Evolutionary conservation across 1,139 yeast species (phyloP).

Genomic region (Protomyces inundatus): DNA sequence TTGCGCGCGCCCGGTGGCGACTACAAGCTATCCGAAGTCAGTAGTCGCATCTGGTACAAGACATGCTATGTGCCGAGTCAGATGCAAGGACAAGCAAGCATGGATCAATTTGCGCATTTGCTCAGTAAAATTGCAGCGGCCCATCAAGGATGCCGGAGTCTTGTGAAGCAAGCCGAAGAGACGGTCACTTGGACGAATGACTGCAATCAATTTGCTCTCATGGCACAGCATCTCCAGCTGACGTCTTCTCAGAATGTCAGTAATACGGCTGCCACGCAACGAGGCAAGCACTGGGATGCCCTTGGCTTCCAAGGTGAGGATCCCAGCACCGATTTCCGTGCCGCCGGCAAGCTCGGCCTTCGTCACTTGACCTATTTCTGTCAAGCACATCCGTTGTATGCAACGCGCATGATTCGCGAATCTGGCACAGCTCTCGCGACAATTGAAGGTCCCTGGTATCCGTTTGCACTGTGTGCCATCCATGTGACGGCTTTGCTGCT

Average conservation of each 20-base stretch:
- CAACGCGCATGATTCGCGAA: slow-evolving; percentile 9
- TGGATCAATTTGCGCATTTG: not conserved
- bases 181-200: not conserved
- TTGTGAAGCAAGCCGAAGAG: not conserved
- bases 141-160: not conserved
- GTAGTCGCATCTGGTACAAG: not conserved
- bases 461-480: slow-evolving; percentile 20
- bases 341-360: slow-evolving; percentile 10
- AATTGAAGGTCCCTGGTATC: slow-evolving; percentile 18
- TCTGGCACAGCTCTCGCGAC: slow-evolving; percentile 1
- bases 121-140: not conserved
- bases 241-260: too few species aligned
- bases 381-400: slow-evolving; percentile 13
- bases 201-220: not conserved
- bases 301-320: slow-evolving; percentile 22
- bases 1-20: not conserved
- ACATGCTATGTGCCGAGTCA: not conserved
- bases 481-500: slow-evolving; percentile 4
- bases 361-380: slow-evolving; percentile 13
- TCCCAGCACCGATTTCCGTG: slow-evolving; percentile 17
- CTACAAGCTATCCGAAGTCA: not conserved
- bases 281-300: slow-evolving; percentile 11
- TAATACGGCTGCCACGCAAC: not conserved
- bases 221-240: not conserved
- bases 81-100: not conserved